Base-by-base conservation (phyloP, 805 yeast genomes). In the Kuraishia hungarica region DNA sequence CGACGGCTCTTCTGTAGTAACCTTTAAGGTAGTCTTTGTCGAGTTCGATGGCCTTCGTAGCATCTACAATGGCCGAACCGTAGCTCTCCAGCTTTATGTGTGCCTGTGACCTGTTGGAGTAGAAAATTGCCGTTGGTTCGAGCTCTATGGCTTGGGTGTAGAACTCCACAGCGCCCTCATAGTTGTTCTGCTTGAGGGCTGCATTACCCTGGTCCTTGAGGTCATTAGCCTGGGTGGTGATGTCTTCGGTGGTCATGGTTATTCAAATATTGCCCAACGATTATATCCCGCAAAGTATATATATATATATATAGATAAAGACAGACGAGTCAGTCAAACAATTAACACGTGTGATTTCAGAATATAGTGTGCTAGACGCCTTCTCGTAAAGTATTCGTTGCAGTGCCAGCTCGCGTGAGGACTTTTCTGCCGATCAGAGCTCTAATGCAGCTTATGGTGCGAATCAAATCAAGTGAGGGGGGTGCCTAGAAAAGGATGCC, bases 61-160 rank as follows among this genome's bases (percentile, higher is more conserved):
- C 84, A 67, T 92, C 97, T n/a, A 69, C 73, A 2, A 92, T 79
- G 0, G 97, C 96, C 54, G 82, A 75, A 2, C 97, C 98, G 67
- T 86, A 92, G 62, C 85, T 86, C 67, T 93, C 99, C 55, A 84
- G 68, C 63, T 90, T 89, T 64, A 93, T 82, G 61, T 91, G 86
- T 0, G 90, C 96, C 67, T 90, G 91, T 0, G 98, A 97, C 59
- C 97, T 77, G 70, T 93, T 93, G 10, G 97, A 85, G 65, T 76
- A 89, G 59, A 86, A 83, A 35, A 84, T 77, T 1, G 88, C 81
- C 53, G 84, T 83, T 13, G 77, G 68, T 60, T 86, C 86, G 15
- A 86, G 60, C 28, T 77, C 85, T 39, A 93, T 86, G 8, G 97
- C 97, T 58, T 77, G 67, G 1, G 93, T 79, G 68, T 94, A 93